These are phyloP conservation scores for Calocybe gangraenosa DNA, from an alignment of 768 basidiomycete genomes.

Conservation along the genomic window DNA sequence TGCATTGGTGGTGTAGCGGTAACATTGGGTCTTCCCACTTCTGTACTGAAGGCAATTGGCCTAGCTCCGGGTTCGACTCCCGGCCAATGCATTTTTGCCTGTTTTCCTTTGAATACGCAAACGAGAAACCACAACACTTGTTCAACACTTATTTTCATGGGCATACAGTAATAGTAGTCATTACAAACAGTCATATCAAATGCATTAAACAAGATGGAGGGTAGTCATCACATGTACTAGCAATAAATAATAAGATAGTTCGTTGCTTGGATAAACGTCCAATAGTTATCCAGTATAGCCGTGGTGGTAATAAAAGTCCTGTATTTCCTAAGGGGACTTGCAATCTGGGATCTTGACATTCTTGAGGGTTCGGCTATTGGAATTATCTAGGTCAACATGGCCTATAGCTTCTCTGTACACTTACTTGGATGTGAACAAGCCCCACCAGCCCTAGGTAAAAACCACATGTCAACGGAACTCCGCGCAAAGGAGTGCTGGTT, in stretches of 20 bases:
- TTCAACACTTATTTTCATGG: too few species aligned
- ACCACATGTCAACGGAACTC: not conserved
- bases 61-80: constrained; percentile 55
- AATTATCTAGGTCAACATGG: not conserved
- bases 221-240: not conserved
- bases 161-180: too few species aligned
- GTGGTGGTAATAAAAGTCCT: not conserved
- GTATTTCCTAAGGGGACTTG: constrained; percentile 26
- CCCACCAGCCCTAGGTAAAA: constrained; percentile 40
- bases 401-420: not conserved
- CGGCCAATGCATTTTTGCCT: constrained; percentile 52
- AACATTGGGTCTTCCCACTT: constrained; percentile 20
- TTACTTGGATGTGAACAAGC: constrained; percentile 40
- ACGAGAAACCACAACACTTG: too few species aligned
- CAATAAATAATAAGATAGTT: not conserved
- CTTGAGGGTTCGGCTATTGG: constrained; percentile 64
- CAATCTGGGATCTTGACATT: constrained; percentile 65
- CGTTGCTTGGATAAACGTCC: too few species aligned
- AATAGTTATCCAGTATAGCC: too few species aligned
- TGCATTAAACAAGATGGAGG: not conserved
- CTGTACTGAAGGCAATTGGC: constrained; percentile 23
- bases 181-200: not conserved
- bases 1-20: constrained; percentile 19
- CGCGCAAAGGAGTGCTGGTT: not conserved
- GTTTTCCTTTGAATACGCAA: too few species aligned